phyloP scores from a whole-genome alignment of 352 stramenopile species.

The Globisporangium viniferum region DNA sequence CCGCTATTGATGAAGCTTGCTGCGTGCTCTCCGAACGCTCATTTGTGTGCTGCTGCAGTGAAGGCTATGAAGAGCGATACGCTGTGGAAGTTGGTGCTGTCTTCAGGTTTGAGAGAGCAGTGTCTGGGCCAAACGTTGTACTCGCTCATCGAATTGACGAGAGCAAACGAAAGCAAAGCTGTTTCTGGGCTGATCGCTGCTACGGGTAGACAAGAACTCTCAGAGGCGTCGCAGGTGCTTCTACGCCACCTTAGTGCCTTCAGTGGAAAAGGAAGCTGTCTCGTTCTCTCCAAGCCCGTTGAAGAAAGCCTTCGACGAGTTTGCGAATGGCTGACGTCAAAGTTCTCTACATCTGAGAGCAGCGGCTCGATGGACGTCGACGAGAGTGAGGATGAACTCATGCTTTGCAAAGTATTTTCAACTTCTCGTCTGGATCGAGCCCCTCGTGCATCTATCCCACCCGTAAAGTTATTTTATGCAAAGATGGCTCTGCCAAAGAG shows the following conservation, averaged over 20 bases:
- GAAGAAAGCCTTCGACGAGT: slow-evolving; percentile 25
- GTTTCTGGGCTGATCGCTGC: slow-evolving; percentile 28
- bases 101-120: slow-evolving; percentile 41
- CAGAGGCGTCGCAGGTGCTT: background rate
- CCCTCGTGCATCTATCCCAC: slow-evolving; percentile 11
- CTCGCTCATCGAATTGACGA: slow-evolving; percentile 23
- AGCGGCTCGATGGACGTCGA: slow-evolving; percentile 15
- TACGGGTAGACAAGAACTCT: slow-evolving; percentile 6
- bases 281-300: slow-evolving; percentile 4
- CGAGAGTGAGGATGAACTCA: slow-evolving; percentile 28
- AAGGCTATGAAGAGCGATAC: slow-evolving; percentile 51
- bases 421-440: slow-evolving; percentile 12
- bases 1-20: slow-evolving; percentile 64
- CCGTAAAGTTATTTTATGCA: slow-evolving; percentile 4
- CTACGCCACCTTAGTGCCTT: slow-evolving; percentile 9
- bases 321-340: slow-evolving; percentile 26
- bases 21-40: slow-evolving; percentile 27
- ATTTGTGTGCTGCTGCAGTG: slow-evolving; percentile 54
- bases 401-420: slow-evolving; percentile 43
- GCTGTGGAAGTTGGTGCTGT: slow-evolving; percentile 56
- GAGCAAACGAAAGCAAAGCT: slow-evolving; percentile 46
- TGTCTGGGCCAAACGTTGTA: slow-evolving; percentile 37
- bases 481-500: background rate
- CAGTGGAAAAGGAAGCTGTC: slow-evolving; percentile 14
- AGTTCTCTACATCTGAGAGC: slow-evolving; percentile 13